Conservation (phyloP, 306 rosid genomes). For the Inga oerstediana region DNA sequence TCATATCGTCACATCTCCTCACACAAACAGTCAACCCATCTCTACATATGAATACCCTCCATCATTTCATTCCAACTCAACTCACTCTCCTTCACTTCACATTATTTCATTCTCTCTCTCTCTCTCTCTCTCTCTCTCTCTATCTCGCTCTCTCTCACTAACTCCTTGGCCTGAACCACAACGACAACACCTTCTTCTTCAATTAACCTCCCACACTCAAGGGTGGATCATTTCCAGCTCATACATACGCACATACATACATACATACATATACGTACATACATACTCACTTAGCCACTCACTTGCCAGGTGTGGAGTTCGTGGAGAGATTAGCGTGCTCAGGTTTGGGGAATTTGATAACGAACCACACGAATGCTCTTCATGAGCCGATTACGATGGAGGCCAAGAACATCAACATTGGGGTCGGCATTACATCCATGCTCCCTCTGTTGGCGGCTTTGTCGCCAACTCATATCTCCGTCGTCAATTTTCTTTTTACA, state of each 20-base stretch:
- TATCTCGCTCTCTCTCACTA: not conserved
- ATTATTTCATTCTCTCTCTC: not conserved
- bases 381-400: conserved; percentile 49
- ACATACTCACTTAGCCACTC: too few species aligned
- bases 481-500: conserved; percentile 20
- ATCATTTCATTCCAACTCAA: not conserved
- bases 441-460: conserved; percentile 65
- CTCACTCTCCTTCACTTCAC: too few species aligned
- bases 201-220: conserved; percentile 20
- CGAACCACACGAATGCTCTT: conserved; percentile 46
- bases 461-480: conserved; percentile 61
- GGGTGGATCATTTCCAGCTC: conserved; percentile 35
- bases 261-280: too few species aligned
- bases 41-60: not conserved
- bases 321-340: conserved; percentile 59
- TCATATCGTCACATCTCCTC: not conserved
- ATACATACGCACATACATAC: not conserved
- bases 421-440: conserved; percentile 59
- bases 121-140: not conserved
- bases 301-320: conserved; percentile 41
- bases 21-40: not conserved
- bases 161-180: conserved; percentile 34
- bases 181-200: conserved; percentile 39
- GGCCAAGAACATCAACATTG: conserved; percentile 57
- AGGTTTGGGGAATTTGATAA: conserved; percentile 41